Base-by-base conservation (phyloP, 1,284 basidiomycete genomes). In the Austroboletus niveus region DNA sequence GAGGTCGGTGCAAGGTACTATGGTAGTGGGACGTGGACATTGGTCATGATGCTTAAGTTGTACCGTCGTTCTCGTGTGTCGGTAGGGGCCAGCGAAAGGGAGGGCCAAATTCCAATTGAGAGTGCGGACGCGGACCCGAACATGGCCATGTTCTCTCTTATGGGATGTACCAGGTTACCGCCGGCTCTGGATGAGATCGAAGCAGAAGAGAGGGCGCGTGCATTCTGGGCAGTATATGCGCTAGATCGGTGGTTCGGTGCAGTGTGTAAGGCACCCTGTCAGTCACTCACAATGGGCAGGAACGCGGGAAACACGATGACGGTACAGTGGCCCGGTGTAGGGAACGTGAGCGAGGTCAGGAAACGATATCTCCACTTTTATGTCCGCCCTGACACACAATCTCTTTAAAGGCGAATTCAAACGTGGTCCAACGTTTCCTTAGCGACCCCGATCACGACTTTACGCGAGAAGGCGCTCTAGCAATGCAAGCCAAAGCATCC, bases 191-290 rank as follows among this genome's bases (percentile, higher is more conserved):
- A 79, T 53, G 57, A 57, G 8, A 59, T 74, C 5, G 79, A 81
- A 49, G 70, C 72, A 11, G 75, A 74, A 8, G 79, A 81, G 54
- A 66, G 77, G 14, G 69, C 77, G 15, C 67, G 73, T 41, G 73
- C 71, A 1, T 80, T 80, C 47, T 81, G 80, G 78, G 60, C 65
- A 7, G 66, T 72, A 2, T 74, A 73, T 53, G 55, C 66, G 3
- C 56, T 75, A 32, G 76, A 79, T 55, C 69, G 72, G 41, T 71
- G 67, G 49, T 71, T 72, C 61, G 57, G 69, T 6, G 65, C 69
- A 6, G 60, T 68, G 1, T 59, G 74, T 8, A 68, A 69, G 6
- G 61, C 63, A 8, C 69, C 72, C 0, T 61, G 35, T 29, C 55
- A 51, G 24, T 42, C 50, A 4, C 29, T 60, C 24, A 14, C 47